Base-by-base conservation (phyloP, 257 asterid species). In the Gentiana dahurica region DNA sequence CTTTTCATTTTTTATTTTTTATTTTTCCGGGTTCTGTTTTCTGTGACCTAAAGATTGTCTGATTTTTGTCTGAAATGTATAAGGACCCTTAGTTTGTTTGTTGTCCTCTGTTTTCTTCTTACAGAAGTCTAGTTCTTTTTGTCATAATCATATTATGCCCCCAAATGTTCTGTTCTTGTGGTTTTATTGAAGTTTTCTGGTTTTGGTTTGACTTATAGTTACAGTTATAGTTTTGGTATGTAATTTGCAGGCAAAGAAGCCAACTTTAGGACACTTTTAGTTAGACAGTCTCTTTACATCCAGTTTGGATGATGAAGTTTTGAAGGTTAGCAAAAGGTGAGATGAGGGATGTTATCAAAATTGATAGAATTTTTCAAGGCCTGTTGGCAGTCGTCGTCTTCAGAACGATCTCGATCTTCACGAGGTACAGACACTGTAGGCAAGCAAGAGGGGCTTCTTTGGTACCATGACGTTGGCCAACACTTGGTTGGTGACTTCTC, bases 331-430 rank as follows among this genome's bases (percentile, higher is more conserved):
- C 75, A 54, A 63, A 24, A 70, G 80, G 68, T 77, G 83, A 77
- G 66, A 77, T 77, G 83, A 74, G 83, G 83, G 83, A 77, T 77
- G 83, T 68, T 77, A 77, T 74, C 80, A 67, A 74, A 63, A 66
- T 71, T 77, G 67, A 74, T 77, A 77, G 69, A 68, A 66, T 68
- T 77, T 58, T 60, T 74, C 49, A 71, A 50, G 77, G 77, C 73
- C 65, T 77, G 83, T 58, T 74, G 83, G 78, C 68, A 73, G 55
- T 66, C 75, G 38, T 68, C 83, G 38, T 68, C 83, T 15, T 57
- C 71, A 4, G 69, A 62, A 49, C 51, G 57, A 34, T 57, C 34
- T 52, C 71, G 39, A 73, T 68, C 49, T 49, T 61, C 9, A 10
- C 6, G 9, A 37, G 70, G 75, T 73, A 44, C 75, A 36, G 83